Evolutionary conservation across 768 basidiomycete genomes (phyloP).

Genomic region (Glaciozyma antarctica): DNA sequence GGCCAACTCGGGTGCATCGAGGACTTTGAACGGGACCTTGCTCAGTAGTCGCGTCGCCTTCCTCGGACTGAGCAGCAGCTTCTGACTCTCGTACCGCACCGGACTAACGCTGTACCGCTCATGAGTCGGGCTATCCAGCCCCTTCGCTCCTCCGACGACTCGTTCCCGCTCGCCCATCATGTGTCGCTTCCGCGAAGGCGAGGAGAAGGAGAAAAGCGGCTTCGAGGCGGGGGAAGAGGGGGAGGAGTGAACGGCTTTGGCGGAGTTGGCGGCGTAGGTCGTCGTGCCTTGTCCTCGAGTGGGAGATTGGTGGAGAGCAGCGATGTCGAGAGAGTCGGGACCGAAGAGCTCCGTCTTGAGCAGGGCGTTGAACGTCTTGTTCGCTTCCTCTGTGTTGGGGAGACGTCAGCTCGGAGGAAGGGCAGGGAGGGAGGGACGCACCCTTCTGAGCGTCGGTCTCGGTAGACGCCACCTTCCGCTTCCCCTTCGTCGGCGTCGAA

Average conservation of each 20-base stretch:
- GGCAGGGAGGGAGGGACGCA: constrained; percentile 27
- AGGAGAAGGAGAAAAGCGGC: constrained; percentile 32
- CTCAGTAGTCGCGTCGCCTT: constrained; percentile 70
- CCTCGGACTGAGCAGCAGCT: constrained; percentile 72
- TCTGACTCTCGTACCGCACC: constrained; percentile 70
- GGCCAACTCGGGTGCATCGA: constrained; percentile 92
- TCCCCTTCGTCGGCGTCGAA: constrained; percentile 40
- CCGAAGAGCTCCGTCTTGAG: constrained; percentile 45
- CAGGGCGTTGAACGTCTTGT: constrained; percentile 43
- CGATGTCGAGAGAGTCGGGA: constrained; percentile 30
- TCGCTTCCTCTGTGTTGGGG: constrained; percentile 41
- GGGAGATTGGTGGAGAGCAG: constrained; percentile 22
- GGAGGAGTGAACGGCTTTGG: constrained; percentile 34
- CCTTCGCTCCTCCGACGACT: constrained; percentile 62
- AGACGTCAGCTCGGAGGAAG: background rate
- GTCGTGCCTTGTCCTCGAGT: constrained; percentile 5
- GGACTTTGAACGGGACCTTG: constrained; percentile 91
- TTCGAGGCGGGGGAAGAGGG: constrained; percentile 35
- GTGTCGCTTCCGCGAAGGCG: constrained; percentile 25
- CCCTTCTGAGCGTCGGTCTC: constrained; percentile 72
- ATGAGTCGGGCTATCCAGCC: constrained; percentile 72
- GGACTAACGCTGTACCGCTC: constrained; percentile 85
- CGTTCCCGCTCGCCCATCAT: constrained; percentile 15
- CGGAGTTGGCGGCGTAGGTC: constrained; percentile 25
- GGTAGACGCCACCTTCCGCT: constrained; percentile 52